Conservation (phyloP, 2,329 filamentous ascomycete genomes). For the Penicillium corylophilum region DNA sequence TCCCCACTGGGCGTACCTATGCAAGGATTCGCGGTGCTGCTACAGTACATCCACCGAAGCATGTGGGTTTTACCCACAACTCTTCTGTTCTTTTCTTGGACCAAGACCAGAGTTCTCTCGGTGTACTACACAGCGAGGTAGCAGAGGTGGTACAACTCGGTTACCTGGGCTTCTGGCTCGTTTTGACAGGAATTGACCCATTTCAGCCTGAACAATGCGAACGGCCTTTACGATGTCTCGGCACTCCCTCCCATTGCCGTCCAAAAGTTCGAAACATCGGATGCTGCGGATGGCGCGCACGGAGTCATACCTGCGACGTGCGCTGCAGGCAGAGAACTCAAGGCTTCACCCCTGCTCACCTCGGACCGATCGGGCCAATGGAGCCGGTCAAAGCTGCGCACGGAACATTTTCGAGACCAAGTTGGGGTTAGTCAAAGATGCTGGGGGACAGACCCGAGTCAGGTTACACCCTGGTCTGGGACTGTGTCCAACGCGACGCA, state of each 20-base stretch:
- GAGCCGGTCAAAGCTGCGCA: slow-evolving; percentile 1
- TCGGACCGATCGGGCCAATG: slow-evolving; percentile 15
- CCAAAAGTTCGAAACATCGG: slow-evolving; percentile 4
- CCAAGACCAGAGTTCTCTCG: background rate
- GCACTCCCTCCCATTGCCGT: slow-evolving; percentile 1
- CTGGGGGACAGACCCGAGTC: background rate
- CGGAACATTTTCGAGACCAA: slow-evolving; percentile 3
- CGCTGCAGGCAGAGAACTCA: slow-evolving; percentile 12
- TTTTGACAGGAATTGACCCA: background rate
- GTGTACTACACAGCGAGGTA: background rate
- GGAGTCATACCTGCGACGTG: slow-evolving; percentile 15
- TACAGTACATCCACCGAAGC: background rate
- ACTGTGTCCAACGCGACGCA: slow-evolving; percentile 12
- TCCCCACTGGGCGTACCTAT: slow-evolving; percentile 6
- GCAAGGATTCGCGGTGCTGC: background rate
- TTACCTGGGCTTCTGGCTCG: background rate
- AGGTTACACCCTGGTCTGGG: slow-evolving; percentile 7
- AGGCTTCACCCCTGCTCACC: background rate
- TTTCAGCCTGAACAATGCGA: background rate
- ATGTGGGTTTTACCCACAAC: background rate
- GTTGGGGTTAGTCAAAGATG: background rate
- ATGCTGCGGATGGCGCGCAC: slow-evolving; percentile 16
- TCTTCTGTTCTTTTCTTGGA: background rate
- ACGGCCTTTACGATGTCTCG: background rate
- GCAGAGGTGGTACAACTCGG: background rate